Evolutionary conservation across 1,139 yeast species (phyloP), one percentile per base, ranked within the genome.

Genomic region (Petasospora fabianii): DNA sequence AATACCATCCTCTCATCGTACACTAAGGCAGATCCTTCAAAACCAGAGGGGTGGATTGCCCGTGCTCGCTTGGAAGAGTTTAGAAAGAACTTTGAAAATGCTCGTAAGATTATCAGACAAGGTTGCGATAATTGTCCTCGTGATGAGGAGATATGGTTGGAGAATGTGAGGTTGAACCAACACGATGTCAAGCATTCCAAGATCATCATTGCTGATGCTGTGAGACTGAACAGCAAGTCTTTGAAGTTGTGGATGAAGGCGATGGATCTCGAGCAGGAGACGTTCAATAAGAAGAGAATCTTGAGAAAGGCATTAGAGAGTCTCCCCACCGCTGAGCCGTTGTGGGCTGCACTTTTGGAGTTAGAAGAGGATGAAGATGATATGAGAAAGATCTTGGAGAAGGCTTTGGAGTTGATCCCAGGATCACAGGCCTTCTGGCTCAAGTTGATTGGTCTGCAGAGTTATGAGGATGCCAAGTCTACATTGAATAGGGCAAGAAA

Each of bases 31-130:
- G 83, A 85, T 51, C 96, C 97, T 0, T 62, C 66, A 32, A 82
- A 80, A 42, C 74, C 95, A 0, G 75, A 76, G 36, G 86, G 87
- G 11, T 92, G 97, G 96, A 84, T 92, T 21, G 87, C 95, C 0
- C 77, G 90, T 27, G 95, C 96, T 0, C 63, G 88, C 35, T 59
- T 88, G 10, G 97, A 92, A 56, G 84, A 79, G 46, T 75, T 73
- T 36, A 83, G 81, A 1, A 69, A 70, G 30, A 78, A 78, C 39
- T 66, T 67, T 42, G 64, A 64, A 6, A 62, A 64, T 19, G 97
- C 98, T 0, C 72, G 74, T 44, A 62, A 64, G 27, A 50, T 84
- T 11, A 80, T 88, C 5, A 69, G 68, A 21, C 77, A 85, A 54
- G 98, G 95, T 2, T 85, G 96, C 56, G 68, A 66, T 7, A 66